Percentiles rank a stretch among this genome's conserved stretches.
These are phyloP conservation scores for Penicillium digitatum DNA, from an alignment of 2,329 filamentous ascomycete species.

Conservation along the genomic window DNA sequence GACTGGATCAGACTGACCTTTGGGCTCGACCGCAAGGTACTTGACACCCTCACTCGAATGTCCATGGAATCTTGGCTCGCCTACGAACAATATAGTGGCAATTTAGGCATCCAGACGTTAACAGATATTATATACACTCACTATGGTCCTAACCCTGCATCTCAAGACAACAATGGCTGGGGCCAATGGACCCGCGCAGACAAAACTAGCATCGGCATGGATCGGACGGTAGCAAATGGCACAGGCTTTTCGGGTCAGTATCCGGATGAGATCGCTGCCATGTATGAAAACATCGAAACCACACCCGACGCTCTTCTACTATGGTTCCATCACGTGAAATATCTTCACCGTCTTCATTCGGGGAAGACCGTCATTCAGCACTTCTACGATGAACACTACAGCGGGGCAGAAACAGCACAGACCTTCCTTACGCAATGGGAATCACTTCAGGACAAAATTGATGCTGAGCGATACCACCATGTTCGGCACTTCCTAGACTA, in stretches of 20 bases:
- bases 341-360: conserved; percentile 58
- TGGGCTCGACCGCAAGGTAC: conserved; percentile 51
- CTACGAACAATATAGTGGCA: conserved; percentile 68
- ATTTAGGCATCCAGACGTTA: conserved; percentile 65
- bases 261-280: conserved; percentile 54
- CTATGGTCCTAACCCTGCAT: conserved; percentile 64
- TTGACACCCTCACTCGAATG: conserved; percentile 58
- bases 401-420: conserved; percentile 58
- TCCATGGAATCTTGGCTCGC: conserved; percentile 67
- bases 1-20: conserved; percentile 69
- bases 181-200: conserved; percentile 70
- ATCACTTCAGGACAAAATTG: conserved; percentile 53
- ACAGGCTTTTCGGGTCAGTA: conserved; percentile 65
- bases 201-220: conserved; percentile 60
- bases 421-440: conserved; percentile 54
- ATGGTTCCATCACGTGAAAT: conserved; percentile 72
- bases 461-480: conserved; percentile 57
- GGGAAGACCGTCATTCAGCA: conserved; percentile 66
- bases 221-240: conserved; percentile 64
- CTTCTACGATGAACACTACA: conserved; percentile 62
- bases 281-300: conserved; percentile 58
- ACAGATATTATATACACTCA: conserved; percentile 65
- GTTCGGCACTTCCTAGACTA: conserved; percentile 58
- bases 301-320: conserved; percentile 66
- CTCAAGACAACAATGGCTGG: conserved; percentile 64